These are phyloP conservation scores for Pestalotiopsis sp. DNA, from an alignment of 2,329 filamentous ascomycete species.

Conservation along the genomic window DNA sequence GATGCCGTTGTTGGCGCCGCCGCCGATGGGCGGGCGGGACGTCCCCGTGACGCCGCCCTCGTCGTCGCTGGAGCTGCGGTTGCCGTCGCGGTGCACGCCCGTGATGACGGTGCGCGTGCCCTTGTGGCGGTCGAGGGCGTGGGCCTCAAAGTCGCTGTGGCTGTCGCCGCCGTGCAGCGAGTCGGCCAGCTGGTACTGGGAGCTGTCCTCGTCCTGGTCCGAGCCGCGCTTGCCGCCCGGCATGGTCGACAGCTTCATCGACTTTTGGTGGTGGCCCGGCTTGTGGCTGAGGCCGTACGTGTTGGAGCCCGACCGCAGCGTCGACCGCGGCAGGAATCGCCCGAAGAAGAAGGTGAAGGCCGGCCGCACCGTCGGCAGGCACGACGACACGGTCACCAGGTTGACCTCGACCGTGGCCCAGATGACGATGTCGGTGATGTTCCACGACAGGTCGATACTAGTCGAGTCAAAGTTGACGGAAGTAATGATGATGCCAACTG, in stretches of 20 bases:
- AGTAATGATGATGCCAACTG: slow-evolving; percentile 8
- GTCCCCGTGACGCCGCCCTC: background rate
- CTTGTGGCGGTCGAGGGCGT: slow-evolving; percentile 6
- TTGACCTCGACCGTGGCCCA: slow-evolving; percentile 14
- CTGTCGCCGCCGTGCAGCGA: slow-evolving; percentile 1
- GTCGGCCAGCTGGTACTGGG: background rate
- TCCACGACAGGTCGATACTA: slow-evolving; percentile 4
- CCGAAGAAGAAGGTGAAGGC: slow-evolving; percentile 8
- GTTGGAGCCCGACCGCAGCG: slow-evolving; percentile 3
- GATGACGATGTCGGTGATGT: slow-evolving; percentile 6
- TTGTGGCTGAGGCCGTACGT: slow-evolving; percentile 6
- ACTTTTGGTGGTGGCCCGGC: background rate
- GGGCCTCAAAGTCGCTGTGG: slow-evolving; percentile 8
- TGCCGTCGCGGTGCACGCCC: background rate
- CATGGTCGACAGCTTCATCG: slow-evolving; percentile 11
- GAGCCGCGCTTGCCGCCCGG: background rate
- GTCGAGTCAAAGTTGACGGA: slow-evolving; percentile 6
- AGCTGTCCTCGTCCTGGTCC: slow-evolving; percentile 2
- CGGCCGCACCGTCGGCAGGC: slow-evolving; percentile 5
- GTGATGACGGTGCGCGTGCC: slow-evolving; percentile 10
- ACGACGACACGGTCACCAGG: slow-evolving; percentile 1
- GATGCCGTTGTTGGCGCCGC: background rate
- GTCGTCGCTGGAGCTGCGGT: background rate
- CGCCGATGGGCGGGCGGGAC: background rate
- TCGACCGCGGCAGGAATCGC: slow-evolving; percentile 2